Percentiles rank a stretch among this genome's conserved stretches.
These are phyloP conservation scores for Solanum bulbocastanum DNA, from an alignment of 257 asterid species.

Conservation along the genomic window DNA sequence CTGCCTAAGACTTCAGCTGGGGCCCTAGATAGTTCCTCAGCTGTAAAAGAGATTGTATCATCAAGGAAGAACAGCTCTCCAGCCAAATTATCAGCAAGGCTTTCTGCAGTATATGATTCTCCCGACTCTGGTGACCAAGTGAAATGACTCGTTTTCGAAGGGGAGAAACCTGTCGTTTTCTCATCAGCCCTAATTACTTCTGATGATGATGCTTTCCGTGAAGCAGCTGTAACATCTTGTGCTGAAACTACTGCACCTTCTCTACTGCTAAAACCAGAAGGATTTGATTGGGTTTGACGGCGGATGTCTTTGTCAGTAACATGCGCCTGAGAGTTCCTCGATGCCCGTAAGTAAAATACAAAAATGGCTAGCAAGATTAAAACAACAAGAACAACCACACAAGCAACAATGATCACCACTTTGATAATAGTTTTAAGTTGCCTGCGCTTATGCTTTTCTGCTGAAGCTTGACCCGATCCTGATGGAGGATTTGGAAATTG, in stretches of 20 bases:
- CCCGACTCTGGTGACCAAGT: slow-evolving; percentile 97
- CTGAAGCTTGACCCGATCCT: slow-evolving; percentile 32
- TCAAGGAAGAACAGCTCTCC: slow-evolving; percentile 94
- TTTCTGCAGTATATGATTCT: slow-evolving; percentile 61
- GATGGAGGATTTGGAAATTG: slow-evolving; percentile 76
- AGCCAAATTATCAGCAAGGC: slow-evolving; percentile 61
- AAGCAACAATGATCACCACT: slow-evolving; percentile 50
- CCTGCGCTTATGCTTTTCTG: slow-evolving; percentile 19
- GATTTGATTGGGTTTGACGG: slow-evolving; percentile 37
- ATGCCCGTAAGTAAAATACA: slow-evolving; percentile 30
- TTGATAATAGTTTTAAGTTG: slow-evolving; percentile 33
- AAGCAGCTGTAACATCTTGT: slow-evolving; percentile 48
- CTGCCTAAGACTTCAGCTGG: slow-evolving; percentile 97
- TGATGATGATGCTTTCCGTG: slow-evolving; percentile 55
- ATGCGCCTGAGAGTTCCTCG: slow-evolving; percentile 33
- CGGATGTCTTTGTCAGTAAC: slow-evolving; percentile 36
- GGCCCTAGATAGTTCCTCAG: slow-evolving; percentile 85
- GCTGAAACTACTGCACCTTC: slow-evolving; percentile 56
- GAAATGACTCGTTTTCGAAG: slow-evolving; percentile 71
- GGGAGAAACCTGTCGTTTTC: slow-evolving; percentile 77
- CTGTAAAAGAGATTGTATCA: slow-evolving; percentile 73
- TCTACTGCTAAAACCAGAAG: slow-evolving; percentile 39
- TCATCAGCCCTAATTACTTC: slow-evolving; percentile 67
- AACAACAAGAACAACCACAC: slow-evolving; percentile 42
- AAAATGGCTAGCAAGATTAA: slow-evolving; percentile 46